Percentiles rank a stretch among this genome's conserved stretches.
These are phyloP conservation scores for Fomitopsis pulvina DNA, from an alignment of 768 basidiomycete genomes.

Conservation along the genomic window DNA sequence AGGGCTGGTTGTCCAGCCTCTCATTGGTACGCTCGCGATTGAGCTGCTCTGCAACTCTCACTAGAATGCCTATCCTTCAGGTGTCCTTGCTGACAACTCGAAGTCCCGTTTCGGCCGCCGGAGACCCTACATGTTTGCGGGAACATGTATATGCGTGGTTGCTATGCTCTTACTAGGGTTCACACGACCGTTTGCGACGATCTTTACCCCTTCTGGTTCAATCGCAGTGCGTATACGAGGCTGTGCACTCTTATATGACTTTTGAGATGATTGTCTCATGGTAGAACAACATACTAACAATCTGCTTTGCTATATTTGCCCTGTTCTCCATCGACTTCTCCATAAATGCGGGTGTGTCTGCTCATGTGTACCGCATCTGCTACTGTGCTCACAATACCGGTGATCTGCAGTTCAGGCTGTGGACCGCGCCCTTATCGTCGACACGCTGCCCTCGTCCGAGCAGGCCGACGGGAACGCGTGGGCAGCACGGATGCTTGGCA, in stretches of 20 bases:
- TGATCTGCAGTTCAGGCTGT: constrained; percentile 76
- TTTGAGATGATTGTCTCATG: background rate
- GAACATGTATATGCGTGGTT: constrained; percentile 54
- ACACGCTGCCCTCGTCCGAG: constrained; percentile 63
- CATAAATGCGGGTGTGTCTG: constrained; percentile 42
- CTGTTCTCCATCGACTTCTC: constrained; percentile 67
- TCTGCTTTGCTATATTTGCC: constrained; percentile 68
- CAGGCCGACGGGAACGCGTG: constrained; percentile 91
- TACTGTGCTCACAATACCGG: background rate
- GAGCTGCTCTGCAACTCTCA: background rate
- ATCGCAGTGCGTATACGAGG: constrained; percentile 28
- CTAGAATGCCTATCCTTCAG: constrained; percentile 17
- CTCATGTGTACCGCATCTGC: background rate
- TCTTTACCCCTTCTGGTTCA: constrained; percentile 32
- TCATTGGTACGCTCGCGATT: constrained; percentile 55
- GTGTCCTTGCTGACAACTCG: constrained; percentile 76
- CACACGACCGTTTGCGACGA: constrained; percentile 57
- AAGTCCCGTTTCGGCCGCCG: constrained; percentile 80
- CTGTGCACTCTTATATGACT: background rate
- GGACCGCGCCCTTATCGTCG: constrained; percentile 87
- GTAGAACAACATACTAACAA: constrained; percentile 61
- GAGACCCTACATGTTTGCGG: constrained; percentile 78
- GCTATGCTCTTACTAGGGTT: constrained; percentile 84
- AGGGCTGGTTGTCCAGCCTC: constrained; percentile 85
- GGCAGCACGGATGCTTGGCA: constrained; percentile 88